Base-by-base conservation (phyloP, 75 land plant species). In the Ceratopteris richardii region DNA sequence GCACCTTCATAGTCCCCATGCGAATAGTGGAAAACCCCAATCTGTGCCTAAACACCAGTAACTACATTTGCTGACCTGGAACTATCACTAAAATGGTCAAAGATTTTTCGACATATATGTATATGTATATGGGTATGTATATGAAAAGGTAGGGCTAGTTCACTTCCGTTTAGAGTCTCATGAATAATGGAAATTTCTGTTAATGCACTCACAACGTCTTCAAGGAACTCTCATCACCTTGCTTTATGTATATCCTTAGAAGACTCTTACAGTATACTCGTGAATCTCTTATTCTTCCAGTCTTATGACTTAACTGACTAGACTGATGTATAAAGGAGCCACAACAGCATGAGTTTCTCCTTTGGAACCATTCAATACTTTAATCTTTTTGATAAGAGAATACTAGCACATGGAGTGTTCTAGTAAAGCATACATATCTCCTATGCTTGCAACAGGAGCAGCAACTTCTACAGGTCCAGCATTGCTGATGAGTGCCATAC, bases 11-110 rank as follows among this genome's bases (percentile, higher is more conserved):
- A 83, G 0, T 75, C 83, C 43, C 79, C 84, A 50, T 71, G 29
- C 78, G 81, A 71, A 58, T 78, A 84, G 25, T 83, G 73, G 63
- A 91, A 75, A 25, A 87, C 80, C 40, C 97, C 97, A 58, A 91
- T 81, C 46, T 91, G 97, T 2, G 97, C 97, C 62, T 91, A 92
- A 47, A 91, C 77, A 7, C 87, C 92, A 4, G 88, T 88, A 19
- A 84, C 58, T 23, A 78, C 71, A 47, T 73, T 37, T 71, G 82
- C 72, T 78, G 80, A 64, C 96, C 97, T 51, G 97, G 80, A 11
- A 74, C 66, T 37, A 61, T 61, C 23, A 74, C 78, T 25, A 81
- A 78, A 31, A 82, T 76, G 62, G 74, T 79, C 54, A 79, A 57
- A n/a, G 92, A 88, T 44, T 77, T 82, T 46, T 77, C 57, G 2